phyloP scores from a whole-genome alignment of 2,329 filamentous ascomycete species.

The Graphium sp. region DNA sequence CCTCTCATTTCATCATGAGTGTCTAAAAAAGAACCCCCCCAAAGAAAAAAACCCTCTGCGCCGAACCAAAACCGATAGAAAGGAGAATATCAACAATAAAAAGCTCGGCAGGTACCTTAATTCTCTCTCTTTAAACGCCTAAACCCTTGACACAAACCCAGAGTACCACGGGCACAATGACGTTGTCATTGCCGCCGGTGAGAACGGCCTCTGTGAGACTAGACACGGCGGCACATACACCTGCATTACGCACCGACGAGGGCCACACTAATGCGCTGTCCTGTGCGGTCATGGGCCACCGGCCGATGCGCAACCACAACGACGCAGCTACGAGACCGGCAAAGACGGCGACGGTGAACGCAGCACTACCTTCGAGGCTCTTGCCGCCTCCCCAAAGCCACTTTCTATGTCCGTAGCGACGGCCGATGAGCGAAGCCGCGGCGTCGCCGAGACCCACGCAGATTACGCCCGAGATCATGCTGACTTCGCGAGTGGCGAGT shows the following conservation, averaged over 20 bases:
- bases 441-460: slow-evolving; percentile 94
- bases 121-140: slow-evolving; percentile 24
- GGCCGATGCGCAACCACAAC: slow-evolving; percentile 59
- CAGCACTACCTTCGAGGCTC: slow-evolving; percentile 72
- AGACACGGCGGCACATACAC: slow-evolving; percentile 58
- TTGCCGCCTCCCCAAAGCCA: slow-evolving; percentile 97
- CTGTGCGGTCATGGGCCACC: slow-evolving; percentile 53
- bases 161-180: slow-evolving; percentile 81
- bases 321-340: slow-evolving; percentile 54
- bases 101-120: not conserved
- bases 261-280: not conserved
- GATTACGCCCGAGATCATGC: slow-evolving; percentile 82
- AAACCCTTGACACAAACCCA: slow-evolving; percentile 84
- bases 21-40: too few species aligned
- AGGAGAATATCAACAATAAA: not conserved
- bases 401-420: slow-evolving; percentile 71
- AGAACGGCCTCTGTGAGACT: slow-evolving; percentile 90
- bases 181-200: slow-evolving; percentile 96
- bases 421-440: slow-evolving; percentile 75
- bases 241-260: slow-evolving; percentile 43
- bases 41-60: too few species aligned
- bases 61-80: too few species aligned
- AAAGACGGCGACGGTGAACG: slow-evolving; percentile 70
- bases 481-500: slow-evolving; percentile 54
- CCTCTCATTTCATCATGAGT: too few species aligned